Evolutionary conservation across 1,139 yeast genomes (phyloP).

Genomic region (Taphrina communis): DNA sequence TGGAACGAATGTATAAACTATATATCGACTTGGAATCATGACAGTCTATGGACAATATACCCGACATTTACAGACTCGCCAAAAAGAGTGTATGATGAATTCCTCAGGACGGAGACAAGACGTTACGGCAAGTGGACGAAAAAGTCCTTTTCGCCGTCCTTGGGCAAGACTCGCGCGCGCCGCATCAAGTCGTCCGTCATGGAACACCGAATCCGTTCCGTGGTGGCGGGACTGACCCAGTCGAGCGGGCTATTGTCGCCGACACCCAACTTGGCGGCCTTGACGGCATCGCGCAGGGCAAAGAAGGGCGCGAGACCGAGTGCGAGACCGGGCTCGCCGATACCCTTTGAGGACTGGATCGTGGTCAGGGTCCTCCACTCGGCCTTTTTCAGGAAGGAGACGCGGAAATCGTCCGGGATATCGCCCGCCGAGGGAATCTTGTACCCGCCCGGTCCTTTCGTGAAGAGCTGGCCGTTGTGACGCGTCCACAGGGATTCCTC

Average conservation of each 20-base stretch:
- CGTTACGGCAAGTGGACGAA: slow-evolving; percentile 48
- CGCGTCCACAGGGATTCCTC: slow-evolving; percentile 58
- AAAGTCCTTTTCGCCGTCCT: slow-evolving; percentile 52
- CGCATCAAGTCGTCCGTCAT: slow-evolving; percentile 53
- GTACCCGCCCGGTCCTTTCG: slow-evolving; percentile 59
- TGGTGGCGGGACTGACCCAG: slow-evolving; percentile 54
- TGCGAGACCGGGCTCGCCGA: slow-evolving; percentile 59
- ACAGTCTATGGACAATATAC: neutral
- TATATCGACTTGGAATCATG: neutral
- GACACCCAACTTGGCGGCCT: slow-evolving; percentile 48
- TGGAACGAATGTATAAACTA: neutral
- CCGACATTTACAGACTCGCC: neutral
- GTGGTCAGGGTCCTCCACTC: slow-evolving; percentile 56
- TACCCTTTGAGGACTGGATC: slow-evolving; percentile 56
- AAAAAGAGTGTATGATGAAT: neutral
- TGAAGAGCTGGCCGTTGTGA: slow-evolving; percentile 54
- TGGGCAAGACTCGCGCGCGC: slow-evolving; percentile 52
- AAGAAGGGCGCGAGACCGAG: slow-evolving; percentile 55
- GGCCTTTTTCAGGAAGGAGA: slow-evolving; percentile 54
- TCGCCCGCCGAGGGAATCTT: slow-evolving; percentile 59
- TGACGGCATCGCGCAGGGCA: slow-evolving; percentile 57
- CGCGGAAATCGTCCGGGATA: slow-evolving; percentile 56
- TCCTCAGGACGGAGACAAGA: no score
- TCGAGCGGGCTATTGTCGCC: slow-evolving; percentile 47
- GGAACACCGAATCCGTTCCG: slow-evolving; percentile 55